Conservation (phyloP, 768 basidiomycete species). For the Gymnopilus junonius region DNA sequence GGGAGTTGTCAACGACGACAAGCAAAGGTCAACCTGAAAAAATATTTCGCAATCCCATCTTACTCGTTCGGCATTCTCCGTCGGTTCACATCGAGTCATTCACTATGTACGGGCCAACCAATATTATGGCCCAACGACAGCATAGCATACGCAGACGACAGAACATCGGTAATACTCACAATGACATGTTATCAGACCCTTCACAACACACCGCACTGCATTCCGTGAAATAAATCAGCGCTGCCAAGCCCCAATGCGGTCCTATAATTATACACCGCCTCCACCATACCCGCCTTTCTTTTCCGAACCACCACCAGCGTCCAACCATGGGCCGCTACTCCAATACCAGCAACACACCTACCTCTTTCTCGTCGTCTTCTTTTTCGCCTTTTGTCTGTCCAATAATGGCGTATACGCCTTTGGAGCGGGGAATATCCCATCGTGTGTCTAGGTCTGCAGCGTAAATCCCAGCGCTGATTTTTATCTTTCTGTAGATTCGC, state of each 20-base stretch:
- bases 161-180: not conserved
- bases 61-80: conserved; percentile 29
- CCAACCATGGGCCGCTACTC: conserved; percentile 32
- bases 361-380: conserved; percentile 51
- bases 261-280: conserved; percentile 7
- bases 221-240: not conserved
- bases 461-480: conserved; percentile 18
- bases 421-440: conserved; percentile 88
- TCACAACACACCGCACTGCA: not conserved
- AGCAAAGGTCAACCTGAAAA: conserved; percentile 30
- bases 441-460: conserved; percentile 40
- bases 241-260: not conserved
- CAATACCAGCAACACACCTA: conserved; percentile 39
- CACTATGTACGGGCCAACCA: too few species aligned
- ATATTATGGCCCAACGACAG: not conserved
- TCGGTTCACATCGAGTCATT: not conserved
- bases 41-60: conserved; percentile 30
- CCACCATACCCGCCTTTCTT: conserved; percentile 4
- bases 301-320: conserved; percentile 25
- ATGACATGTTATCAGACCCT: not conserved
- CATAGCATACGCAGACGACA: not conserved
- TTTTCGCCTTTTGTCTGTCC: conserved; percentile 58
- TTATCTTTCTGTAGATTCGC: conserved; percentile 56
- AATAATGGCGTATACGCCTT: conserved; percentile 70
- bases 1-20: conserved; percentile 34